Evolutionary conservation across 306 rosid species (phyloP).

Genomic region (Dalbergia cultrata): DNA sequence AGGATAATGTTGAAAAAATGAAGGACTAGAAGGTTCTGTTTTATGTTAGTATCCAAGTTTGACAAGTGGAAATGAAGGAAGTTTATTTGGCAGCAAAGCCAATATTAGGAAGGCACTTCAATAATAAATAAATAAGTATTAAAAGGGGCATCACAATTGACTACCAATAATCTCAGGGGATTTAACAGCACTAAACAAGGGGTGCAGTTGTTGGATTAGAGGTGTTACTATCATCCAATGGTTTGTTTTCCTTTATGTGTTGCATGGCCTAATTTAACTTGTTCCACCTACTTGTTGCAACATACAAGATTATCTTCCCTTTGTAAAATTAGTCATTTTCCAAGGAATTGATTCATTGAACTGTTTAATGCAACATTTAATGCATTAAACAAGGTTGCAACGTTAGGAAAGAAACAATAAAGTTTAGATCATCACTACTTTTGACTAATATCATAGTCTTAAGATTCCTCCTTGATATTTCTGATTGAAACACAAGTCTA

Average conservation of each 20-base stretch:
- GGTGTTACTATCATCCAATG: background rate
- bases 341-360: too few species aligned
- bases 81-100: slow-evolving; percentile 1
- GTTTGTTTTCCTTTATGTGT: background rate
- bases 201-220: slow-evolving; percentile 39
- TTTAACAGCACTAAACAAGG: slow-evolving; percentile 12
- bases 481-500: too few species aligned
- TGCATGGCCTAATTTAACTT: background rate
- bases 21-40: slow-evolving; percentile 19
- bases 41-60: background rate
- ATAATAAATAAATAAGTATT: too few species aligned
- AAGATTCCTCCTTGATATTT: too few species aligned
- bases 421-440: too few species aligned
- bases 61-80: slow-evolving; percentile 24
- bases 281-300: background rate
- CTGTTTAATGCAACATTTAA: too few species aligned
- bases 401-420: too few species aligned
- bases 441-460: too few species aligned
- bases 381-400: too few species aligned
- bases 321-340: too few species aligned
- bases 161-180: background rate
- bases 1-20: slow-evolving; percentile 30
- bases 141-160: background rate
- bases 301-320: background rate
- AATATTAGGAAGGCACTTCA: background rate